Evolutionary conservation across 164 flowering plant genomes (phyloP), one percentile per base, ranked within the genome.

Genomic region (Aristolochia fimbriata): DNA sequence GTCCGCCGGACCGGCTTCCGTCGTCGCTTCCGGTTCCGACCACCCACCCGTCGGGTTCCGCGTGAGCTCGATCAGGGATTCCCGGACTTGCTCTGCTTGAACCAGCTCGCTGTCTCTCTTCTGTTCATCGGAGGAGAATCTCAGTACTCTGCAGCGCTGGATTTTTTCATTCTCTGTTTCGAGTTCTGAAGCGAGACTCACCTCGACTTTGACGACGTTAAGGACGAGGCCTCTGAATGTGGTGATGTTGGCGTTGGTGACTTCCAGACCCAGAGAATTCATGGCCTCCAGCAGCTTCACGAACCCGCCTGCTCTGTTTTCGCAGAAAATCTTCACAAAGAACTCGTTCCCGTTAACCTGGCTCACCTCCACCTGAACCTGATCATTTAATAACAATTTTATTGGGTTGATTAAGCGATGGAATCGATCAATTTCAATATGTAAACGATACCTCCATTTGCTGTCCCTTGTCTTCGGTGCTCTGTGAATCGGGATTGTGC

Each of bases 301-400:
- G 68, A 92, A 92, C 7, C 96, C 91, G 1, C 91, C 88, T 0
- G 74, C 71, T 73, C 71, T 88, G 64, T 83, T 80, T 78, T 92
- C 98, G 21, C 88, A 80, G 27, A 87, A 76, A 8, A 92, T 78
- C 74, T 81, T 88, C 2, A 92, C 77, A 62, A 70, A 85, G 75
- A 85, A 84, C 76, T 79, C 84, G 50, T 81, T 82, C 19, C 82
- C 91, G 51, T 79, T 81, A 55, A 89, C 59, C 51, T 76, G 86
- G 21, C 70, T 73, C 63, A 92, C 95, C 71, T 92, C 91, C 61
- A 92, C 96, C 82, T 87, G 90, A 0, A 72, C 72, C 93, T 92
- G 56, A 61, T 17, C 5, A 8, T 17, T 24, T 4, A 27, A 27
- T 27, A 27, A 2, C 27, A 15, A 2, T 15, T 4, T 5, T 31